Base-by-base conservation (phyloP, 306 rosid genomes). In the Clitoria ternatea region DNA sequence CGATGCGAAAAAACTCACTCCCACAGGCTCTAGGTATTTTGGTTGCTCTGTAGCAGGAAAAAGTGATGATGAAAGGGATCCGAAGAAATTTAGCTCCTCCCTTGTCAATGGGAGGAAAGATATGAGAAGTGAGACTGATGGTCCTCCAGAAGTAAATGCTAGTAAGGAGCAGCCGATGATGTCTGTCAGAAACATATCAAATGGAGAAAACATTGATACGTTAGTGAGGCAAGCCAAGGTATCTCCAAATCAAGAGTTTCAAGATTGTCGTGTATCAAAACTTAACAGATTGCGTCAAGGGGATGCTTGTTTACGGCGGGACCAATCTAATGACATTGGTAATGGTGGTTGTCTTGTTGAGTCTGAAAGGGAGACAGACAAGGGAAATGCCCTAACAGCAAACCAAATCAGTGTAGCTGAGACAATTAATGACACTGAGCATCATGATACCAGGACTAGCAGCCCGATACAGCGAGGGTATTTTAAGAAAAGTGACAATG, bases 401-500 rank as follows among this genome's bases (percentile, higher is more conserved):
- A 82, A 73, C 66, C 76, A 75, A 79, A 74, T 75, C 26, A 55
- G 73, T 77, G 81, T 77, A 18, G 67, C 67, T 18, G 81, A 81
- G 79, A 81, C 65, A 78, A 79, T 59, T 74, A 70, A 62, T 77
- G 76, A 64, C 42, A 60, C 66, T 44, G 83, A 81, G 44, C 73
- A 61, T 71, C 66, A 9, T 67, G 77, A 77, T 61, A 76, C 72
- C 63, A 54, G 89, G 73, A 77, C 60, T n/a, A 75, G 66, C 36
- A 59, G 61, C 47, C 70, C 80, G 12, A 47, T 50, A 61, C 82
- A 61, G 70, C 53, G 44, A 44, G 87, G 79, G 53, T 84, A 56
- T 69, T 73, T 49, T n/a, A 88, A 91, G 56, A 86, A 70, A 86
- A 77, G 84, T 53, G 89, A 83, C 33, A 85, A 82, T 72, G 77